Percentiles rank a stretch among this genome's conserved stretches.
These are phyloP conservation scores for Hansenula sp. DNA, from an alignment of 1,139 yeast species.

Conservation along the genomic window DNA sequence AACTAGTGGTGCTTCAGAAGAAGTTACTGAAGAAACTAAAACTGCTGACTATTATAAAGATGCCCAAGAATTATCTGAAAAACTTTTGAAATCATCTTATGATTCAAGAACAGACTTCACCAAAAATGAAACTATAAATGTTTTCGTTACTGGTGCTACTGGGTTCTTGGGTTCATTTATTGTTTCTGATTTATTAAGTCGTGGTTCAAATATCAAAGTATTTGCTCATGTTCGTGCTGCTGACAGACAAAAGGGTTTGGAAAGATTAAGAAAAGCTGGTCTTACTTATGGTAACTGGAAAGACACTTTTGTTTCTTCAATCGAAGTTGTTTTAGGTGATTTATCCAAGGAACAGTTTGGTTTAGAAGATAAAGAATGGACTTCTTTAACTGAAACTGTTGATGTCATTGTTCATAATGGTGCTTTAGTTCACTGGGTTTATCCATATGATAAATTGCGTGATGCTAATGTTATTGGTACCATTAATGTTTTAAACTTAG, in stretches of 20 bases:
- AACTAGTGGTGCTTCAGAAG: conserved; percentile 10
- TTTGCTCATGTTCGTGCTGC: conserved; percentile 91
- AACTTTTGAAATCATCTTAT: conserved; percentile 41
- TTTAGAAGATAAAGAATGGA: conserved; percentile 54
- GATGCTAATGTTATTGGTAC: conserved; percentile 93
- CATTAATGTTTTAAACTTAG: conserved; percentile 75
- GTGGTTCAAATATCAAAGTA: conserved; percentile 49
- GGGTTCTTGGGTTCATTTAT: conserved; percentile 95
- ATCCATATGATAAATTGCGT: conserved; percentile 84
- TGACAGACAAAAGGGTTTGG: conserved; percentile 60
- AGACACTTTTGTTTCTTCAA: conserved; percentile 48
- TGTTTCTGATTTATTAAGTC: conserved; percentile 64
- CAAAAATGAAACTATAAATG: conserved; percentile 41
- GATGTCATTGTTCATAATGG: conserved; percentile 94
- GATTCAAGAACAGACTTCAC: conserved; percentile 31
- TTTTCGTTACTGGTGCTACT: conserved; percentile 92
- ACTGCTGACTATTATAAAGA: conserved; percentile 65
- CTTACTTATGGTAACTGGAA: conserved; percentile 85
- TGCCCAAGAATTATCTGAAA: conserved; percentile 53
- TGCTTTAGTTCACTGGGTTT: conserved; percentile 98
- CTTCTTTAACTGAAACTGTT: conserved; percentile 45
- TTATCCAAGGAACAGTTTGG: conserved; percentile 73
- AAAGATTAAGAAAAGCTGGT: conserved; percentile 74
- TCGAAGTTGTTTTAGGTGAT: conserved; percentile 81
- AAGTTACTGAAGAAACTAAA: conserved; percentile 13